Conservation (phyloP, 192 early-diverging fungal species). For the Obelidium mucronatum region DNA sequence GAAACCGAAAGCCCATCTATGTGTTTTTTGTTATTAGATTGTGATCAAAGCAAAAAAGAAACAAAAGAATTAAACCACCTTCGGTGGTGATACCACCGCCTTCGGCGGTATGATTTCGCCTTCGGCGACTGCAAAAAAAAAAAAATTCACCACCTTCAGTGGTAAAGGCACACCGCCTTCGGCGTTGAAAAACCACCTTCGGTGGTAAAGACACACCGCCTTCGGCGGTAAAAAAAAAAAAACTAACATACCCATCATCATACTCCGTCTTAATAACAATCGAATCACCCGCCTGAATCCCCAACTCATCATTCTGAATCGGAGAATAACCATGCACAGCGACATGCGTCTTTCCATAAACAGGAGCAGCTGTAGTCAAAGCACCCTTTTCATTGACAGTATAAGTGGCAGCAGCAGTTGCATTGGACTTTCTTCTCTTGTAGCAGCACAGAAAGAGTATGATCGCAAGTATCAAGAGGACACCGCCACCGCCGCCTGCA, state of each 20-base stretch:
- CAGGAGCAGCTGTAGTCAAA: not conserved
- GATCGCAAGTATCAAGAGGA: constrained; percentile 5
- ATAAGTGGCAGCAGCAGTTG: not conserved
- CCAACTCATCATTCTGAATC: constrained; percentile 7
- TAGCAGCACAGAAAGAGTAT: not conserved
- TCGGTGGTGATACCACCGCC: no score
- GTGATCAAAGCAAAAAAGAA: no score
- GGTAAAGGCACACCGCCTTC: no score
- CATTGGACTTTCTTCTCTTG: not conserved
- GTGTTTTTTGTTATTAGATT: no score
- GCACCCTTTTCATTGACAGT: not conserved
- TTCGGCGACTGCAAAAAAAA: no score
- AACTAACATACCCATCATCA: constrained; percentile 13
- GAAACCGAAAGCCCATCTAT: not conserved
- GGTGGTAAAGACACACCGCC: no score
- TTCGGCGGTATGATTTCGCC: no score
- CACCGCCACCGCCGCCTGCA: not conserved
- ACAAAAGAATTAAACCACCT: no score
- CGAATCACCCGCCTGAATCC: not conserved
- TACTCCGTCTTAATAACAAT: constrained; percentile 1
- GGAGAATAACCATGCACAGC: constrained; percentile 8
- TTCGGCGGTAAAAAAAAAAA: no score
- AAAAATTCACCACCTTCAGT: no score
- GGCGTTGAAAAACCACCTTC: no score
- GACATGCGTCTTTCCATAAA: not conserved